Percentiles rank a stretch among this genome's conserved stretches.
These are phyloP conservation scores for Ophidiomyces ophidiicola DNA, from an alignment of 2,329 filamentous ascomycete genomes.

Conservation along the genomic window DNA sequence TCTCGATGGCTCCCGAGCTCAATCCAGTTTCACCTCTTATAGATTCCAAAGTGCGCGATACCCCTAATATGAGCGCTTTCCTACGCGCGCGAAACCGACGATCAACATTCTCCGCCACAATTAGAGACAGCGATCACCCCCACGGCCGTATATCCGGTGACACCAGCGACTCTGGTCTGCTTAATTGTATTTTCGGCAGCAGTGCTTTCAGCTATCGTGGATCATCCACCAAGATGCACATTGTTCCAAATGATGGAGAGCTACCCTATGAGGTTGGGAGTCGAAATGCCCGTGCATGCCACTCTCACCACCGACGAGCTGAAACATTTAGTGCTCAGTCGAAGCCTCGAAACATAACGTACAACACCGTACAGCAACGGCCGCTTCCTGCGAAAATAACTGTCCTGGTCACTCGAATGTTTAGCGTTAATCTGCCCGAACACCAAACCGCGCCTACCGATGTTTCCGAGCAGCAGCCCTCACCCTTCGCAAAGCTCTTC, in stretches of 20 bases:
- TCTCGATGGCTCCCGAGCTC: constrained; percentile 23
- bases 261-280: constrained; percentile 18
- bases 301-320: constrained; percentile 27
- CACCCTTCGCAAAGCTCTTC: constrained; percentile 25
- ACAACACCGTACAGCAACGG: constrained; percentile 13
- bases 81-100: constrained; percentile 34
- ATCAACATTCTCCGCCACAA: constrained; percentile 32
- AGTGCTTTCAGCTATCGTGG: constrained; percentile 46
- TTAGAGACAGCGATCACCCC: constrained; percentile 25
- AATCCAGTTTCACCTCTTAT: constrained; percentile 13
- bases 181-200: constrained; percentile 51
- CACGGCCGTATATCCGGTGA: constrained; percentile 33
- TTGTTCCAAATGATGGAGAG: constrained; percentile 37
- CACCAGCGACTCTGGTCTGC: constrained; percentile 39
- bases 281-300: constrained; percentile 17
- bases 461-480: constrained; percentile 20
- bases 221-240: constrained; percentile 50
- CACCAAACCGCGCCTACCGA: constrained; percentile 29
- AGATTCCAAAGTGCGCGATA: constrained; percentile 20
- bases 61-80: constrained; percentile 28
- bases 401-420: constrained; percentile 47
- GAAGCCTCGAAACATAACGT: constrained; percentile 16
- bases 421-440: constrained; percentile 44
- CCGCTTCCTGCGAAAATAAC: constrained; percentile 35
- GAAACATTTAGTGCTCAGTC: constrained; percentile 28